phyloP scores from a whole-genome alignment of 352 stramenopile species.

The Pythium aristosporum region DNA sequence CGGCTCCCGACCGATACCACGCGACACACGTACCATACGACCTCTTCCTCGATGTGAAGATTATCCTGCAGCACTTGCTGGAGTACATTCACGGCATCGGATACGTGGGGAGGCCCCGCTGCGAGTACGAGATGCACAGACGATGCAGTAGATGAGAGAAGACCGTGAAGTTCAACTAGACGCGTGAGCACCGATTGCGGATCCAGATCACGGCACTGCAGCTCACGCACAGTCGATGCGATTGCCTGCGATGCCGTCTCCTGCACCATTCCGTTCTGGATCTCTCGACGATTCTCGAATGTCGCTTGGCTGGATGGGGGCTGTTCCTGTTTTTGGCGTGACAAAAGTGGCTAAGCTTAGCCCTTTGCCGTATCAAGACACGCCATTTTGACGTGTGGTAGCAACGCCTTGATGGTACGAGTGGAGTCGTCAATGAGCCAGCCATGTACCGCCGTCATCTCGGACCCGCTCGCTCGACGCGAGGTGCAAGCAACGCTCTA shows the following conservation, averaged over 20 bases:
- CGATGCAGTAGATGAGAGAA: conserved; percentile 5
- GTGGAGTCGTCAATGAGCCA: background rate
- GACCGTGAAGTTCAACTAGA: conserved; percentile 25
- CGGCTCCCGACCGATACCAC: conserved; percentile 25
- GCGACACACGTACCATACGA: conserved; percentile 37
- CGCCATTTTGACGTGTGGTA: background rate
- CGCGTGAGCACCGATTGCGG: conserved; percentile 34
- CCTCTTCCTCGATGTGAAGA: conserved; percentile 34
- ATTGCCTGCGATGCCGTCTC: background rate
- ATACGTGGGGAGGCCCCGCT: background rate
- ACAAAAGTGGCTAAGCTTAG: no score
- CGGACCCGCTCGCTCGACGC: background rate
- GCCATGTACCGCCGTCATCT: background rate
- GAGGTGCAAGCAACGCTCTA: conserved; percentile 11
- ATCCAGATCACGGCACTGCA: conserved; percentile 19
- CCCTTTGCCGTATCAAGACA: no score
- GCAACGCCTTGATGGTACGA: background rate
- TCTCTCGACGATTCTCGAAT: background rate
- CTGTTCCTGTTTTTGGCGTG: no score
- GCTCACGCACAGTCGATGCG: conserved; percentile 23
- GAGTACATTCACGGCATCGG: conserved; percentile 10
- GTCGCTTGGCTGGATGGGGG: no score
- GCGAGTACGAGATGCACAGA: background rate
- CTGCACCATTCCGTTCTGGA: background rate
- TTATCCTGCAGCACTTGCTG: conserved; percentile 27